A percentile compares a stretch with the other conserved stretches of the same genome.
These are phyloP conservation scores for Porcisia deanei DNA, from an alignment of 208 protist genomes.

Conservation along the genomic window DNA sequence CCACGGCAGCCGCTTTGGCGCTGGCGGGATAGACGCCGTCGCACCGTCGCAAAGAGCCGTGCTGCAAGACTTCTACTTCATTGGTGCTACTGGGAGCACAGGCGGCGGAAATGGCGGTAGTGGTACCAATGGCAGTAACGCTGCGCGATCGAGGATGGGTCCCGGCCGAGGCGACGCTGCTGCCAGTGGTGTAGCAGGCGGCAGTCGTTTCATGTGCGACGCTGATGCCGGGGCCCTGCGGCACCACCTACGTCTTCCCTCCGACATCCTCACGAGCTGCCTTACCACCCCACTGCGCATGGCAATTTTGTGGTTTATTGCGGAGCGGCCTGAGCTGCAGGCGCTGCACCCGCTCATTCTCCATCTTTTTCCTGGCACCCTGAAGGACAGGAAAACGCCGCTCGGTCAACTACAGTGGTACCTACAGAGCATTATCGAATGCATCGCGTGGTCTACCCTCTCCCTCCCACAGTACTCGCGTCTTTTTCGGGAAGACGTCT, in stretches of 20 bases:
- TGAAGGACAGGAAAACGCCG: constrained; percentile 93
- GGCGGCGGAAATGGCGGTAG: constrained; percentile 5
- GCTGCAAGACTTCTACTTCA: constrained; percentile 82
- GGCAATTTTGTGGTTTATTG: constrained; percentile 94
- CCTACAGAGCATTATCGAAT: constrained; percentile 98
- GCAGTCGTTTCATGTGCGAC: neutral
- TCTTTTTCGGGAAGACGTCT: constrained; percentile 94
- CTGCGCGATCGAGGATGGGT: neutral
- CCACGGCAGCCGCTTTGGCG: constrained; percentile 13
- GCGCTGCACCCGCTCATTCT: constrained; percentile 78
- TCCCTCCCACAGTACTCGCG: constrained; percentile 74
- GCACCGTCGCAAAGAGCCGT: constrained; percentile 23
- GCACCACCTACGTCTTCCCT: constrained; percentile 73
- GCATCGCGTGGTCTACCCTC: constrained; percentile 97
- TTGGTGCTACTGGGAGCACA: constrained; percentile 67
- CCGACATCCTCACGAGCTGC: constrained; percentile 99
- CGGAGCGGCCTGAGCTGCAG: constrained; percentile 44
- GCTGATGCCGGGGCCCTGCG: constrained; percentile 20
- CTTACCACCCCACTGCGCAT: constrained; percentile 98
- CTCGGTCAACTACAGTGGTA: constrained; percentile 99
- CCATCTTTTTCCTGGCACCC: constrained; percentile 68
- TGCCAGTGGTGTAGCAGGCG: neutral
- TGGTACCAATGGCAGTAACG: constrained; percentile 12
- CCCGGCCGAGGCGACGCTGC: constrained; percentile 5
- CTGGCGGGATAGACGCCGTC: constrained; percentile 22